Evolutionary conservation across 1,284 basidiomycete species (phyloP), one percentile per base, ranked within the genome.

Genomic region (Schizophyllum amplum): DNA sequence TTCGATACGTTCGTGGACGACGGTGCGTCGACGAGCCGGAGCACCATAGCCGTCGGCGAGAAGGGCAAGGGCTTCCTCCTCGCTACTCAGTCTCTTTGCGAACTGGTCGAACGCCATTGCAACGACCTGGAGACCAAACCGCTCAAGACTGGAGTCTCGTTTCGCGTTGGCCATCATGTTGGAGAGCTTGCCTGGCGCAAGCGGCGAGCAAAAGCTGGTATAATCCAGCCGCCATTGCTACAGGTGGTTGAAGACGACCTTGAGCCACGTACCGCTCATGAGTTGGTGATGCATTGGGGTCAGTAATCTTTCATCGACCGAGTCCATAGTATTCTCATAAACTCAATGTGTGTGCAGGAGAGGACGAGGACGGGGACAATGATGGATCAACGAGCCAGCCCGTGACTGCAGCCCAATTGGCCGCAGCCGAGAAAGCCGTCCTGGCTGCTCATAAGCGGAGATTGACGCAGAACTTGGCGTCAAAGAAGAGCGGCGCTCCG

Each of bases 151-250:
- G 55, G 24, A 4, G 55, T 52, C n/a, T 57, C 51, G 1, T 56
- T 57, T 53, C 55, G 57, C n/a, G 57, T 59, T 24, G 57, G 57
- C n/a, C 54, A 59, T 17, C 54, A 59, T 24, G 53, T 59, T 15
- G 57, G 57, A 13, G 53, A 51, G 2, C 17, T 56, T 6, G 55
- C 46, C 20, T 59, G 57, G 57, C 55, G 53, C 54, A 55, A 55
- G 27, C 23, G 52, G 27, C 47, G 54, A 50, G n/a, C 46, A 55
- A 4, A 24, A 55, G 1, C 13, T 49, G 1, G 22, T 54, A 15
- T 27, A 54, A 25, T 42, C 49, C n/a, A 23, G 5, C n/a, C n/a
- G 5, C 47, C n/a, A 49, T n/a, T 54, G 9, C 53, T 57, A 13
- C 48, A 51, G 9, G 56, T 51, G 4, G 47, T 58, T 4, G 26